Percentiles rank a stretch among this genome's conserved stretches.
Conservation (phyloP, 2,329 filamentous ascomycete species). For the Colletotrichum chrysophilum region DNA sequence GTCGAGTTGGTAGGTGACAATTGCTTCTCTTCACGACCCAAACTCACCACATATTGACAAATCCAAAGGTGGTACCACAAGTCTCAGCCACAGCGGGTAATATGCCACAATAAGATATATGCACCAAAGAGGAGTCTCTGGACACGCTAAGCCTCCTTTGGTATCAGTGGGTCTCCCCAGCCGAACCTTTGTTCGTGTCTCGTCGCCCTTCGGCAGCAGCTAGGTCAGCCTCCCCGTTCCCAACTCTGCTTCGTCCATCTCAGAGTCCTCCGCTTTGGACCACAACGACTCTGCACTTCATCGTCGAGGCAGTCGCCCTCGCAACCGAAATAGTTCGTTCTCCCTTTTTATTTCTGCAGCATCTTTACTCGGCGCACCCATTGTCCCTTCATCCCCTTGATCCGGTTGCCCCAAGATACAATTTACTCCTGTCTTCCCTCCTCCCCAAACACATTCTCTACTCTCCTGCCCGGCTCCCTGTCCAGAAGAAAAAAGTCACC, state of each 20-base stretch:
- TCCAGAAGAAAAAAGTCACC: not conserved
- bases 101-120: not conserved
- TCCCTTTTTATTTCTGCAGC: constrained; percentile 19
- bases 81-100: not conserved
- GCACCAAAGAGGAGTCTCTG: not conserved
- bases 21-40: not conserved
- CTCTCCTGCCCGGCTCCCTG: constrained; percentile 8
- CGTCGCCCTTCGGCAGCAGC: constrained; percentile 3
- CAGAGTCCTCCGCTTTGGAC: constrained; percentile 10
- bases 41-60: not conserved
- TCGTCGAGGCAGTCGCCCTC: constrained; percentile 20
- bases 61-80: not conserved
- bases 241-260: constrained; percentile 17
- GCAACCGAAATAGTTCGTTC: constrained; percentile 24
- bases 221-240: not conserved
- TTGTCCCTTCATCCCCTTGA: constrained; percentile 14
- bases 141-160: not conserved
- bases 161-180: not conserved
- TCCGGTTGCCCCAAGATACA: not conserved
- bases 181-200: constrained; percentile 20
- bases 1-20: not conserved
- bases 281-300: constrained; percentile 13
- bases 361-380: constrained; percentile 15
- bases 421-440: not conserved
- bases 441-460: not conserved